phyloP scores from a whole-genome alignment of 306 rosid genomes.

The Prunus davidiana region DNA sequence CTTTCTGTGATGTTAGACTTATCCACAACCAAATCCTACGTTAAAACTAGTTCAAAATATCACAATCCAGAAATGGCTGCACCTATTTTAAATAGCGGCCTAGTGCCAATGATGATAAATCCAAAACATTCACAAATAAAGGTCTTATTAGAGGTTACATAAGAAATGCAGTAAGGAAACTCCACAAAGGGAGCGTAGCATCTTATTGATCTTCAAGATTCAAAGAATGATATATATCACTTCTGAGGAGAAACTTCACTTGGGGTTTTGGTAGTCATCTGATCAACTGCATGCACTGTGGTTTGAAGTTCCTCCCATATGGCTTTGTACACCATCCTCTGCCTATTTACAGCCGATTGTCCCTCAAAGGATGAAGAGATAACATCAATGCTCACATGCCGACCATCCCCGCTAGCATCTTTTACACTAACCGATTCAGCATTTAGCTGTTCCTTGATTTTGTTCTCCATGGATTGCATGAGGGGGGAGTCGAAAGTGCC shows the following conservation, averaged over 20 bases:
- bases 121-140: background rate
- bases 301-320: constrained; percentile 98
- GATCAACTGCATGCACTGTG: constrained; percentile 93
- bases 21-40: too few relatives aligned
- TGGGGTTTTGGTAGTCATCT: constrained; percentile 88
- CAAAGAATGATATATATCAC: constrained; percentile 11
- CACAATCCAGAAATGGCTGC: background rate
- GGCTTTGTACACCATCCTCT: constrained; percentile 94
- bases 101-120: background rate
- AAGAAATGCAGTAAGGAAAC: background rate
- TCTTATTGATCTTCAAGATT: background rate
- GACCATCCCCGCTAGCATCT: constrained; percentile 90
- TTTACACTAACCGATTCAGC: constrained; percentile 75
- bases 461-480: constrained; percentile 67
- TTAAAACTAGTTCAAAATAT: too few relatives aligned
- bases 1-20: too few relatives aligned
- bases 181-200: background rate
- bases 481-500: constrained; percentile 73
- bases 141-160: background rate
- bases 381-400: constrained; percentile 86
- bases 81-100: background rate
- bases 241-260: constrained; percentile 51
- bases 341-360: constrained; percentile 86
- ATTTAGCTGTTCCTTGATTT: constrained; percentile 77
- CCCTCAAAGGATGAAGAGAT: constrained; percentile 81